phyloP scores from a whole-genome alignment of 2,329 filamentous ascomycete genomes.

The Penicillium hesseltinei region DNA sequence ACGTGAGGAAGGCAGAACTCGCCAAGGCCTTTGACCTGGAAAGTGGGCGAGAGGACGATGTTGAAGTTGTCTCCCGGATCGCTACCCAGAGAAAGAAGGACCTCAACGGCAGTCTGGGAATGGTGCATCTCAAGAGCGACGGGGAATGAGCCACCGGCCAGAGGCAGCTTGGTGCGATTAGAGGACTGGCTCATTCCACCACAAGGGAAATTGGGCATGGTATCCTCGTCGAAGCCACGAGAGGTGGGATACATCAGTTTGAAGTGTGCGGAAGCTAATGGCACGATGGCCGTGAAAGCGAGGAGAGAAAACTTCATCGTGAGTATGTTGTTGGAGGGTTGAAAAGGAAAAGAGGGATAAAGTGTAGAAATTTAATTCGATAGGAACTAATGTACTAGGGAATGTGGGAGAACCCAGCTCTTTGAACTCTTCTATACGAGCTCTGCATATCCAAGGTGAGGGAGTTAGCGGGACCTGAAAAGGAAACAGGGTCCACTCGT shows the following conservation, averaged over 20 bases:
- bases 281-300: constrained; percentile 42
- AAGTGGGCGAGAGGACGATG: constrained; percentile 62
- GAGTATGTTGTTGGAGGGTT: background rate
- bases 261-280: constrained; percentile 56
- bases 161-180: constrained; percentile 49
- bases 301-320: constrained; percentile 36
- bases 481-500: background rate
- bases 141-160: constrained; percentile 48
- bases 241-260: constrained; percentile 52
- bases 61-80: constrained; percentile 63
- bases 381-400: background rate
- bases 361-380: background rate
- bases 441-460: background rate
- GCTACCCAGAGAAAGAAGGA: constrained; percentile 54
- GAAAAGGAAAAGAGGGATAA: background rate
- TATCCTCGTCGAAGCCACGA: constrained; percentile 52
- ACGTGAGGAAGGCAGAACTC: constrained; percentile 65
- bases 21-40: constrained; percentile 61
- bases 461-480: background rate
- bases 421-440: background rate
- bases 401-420: background rate
- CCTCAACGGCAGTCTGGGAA: constrained; percentile 51
- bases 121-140: constrained; percentile 55
- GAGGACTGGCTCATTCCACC: constrained; percentile 49
- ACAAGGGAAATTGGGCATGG: constrained; percentile 49